Evolutionary conservation across 371 early-diverging fungal species (phyloP), one percentile per base, ranked within the genome.

Genomic region (Actinomortierella wolfii): DNA sequence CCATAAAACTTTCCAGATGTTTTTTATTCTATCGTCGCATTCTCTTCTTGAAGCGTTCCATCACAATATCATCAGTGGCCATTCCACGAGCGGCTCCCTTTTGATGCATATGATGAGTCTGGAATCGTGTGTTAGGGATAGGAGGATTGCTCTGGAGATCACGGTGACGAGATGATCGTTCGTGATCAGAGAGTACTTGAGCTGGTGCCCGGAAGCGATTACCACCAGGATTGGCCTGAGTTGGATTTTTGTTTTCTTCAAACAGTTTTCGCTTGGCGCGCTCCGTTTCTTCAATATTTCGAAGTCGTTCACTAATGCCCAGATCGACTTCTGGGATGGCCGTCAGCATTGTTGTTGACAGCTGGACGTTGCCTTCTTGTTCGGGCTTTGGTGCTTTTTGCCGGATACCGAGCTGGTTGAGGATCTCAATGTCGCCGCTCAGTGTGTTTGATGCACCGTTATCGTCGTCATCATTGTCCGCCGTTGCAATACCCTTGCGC

Each of bases 311-410:
- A 58, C 91, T 92, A 75, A 92, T 89, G 41, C 95, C 97, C 3
- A 97, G 79, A 71, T 96, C 95, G 4, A 95, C 92, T 75, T 96
- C 96, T 4, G 95, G 97, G 54, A 97, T 94, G 9, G 94, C 92
- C 8, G 95, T 94, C 40, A 97, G 68, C 95, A 97, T 95, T 40
- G 91, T 83, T 9, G 95, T 83, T 2, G 95, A 94, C 39, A 92
- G 75, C 44, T 94, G 90, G 1, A 94, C 92, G 62, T 90, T 94
- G 21, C 95, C 95, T 67, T 97, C 96, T 18, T 79, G 77, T 18
- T 79, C 85, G 0, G 83, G 84, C 60, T 86, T 86, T 82, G 62
- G 67, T 42, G 61, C 68, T 51, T 51, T 51, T 58, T 60, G 57
- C 42, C 9, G 51, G 45, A 67, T 70, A 11, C 68, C 65, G 51